Base-by-base conservation (phyloP, 2,329 filamentous ascomycete species). In the Myriangium duriaei region DNA sequence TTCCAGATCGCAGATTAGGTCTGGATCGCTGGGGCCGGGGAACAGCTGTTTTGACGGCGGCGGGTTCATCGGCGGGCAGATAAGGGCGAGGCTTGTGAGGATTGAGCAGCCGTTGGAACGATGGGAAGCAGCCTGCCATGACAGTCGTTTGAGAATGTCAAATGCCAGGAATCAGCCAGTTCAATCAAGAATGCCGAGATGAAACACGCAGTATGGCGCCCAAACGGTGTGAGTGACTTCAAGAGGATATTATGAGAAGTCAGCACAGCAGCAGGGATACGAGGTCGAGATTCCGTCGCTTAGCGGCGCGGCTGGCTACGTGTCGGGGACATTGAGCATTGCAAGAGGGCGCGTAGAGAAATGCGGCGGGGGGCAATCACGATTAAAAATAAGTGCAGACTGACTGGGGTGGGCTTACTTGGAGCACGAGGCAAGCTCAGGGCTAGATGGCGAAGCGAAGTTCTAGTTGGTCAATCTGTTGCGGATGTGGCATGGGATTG, bases 41-140 rank as follows among this genome's bases (percentile, higher is more conserved):
- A 13, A 39, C 31, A 5, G 35, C 24, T 9, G 30, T 33, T 21
- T 30, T 39, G 10, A 34, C 35, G 15, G 14, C 30, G 17, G 26
- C n/a, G 29, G 30, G 36, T 3, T 29, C 12, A 30, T 39, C 36
- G 18, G 28, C 36, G 3, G 36, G 29, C n/a, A 39, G 13, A 19
- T 39, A 39, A 28, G 36, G 29, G 16, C 36, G 36, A 19, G 32
- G 36, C 24, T 39, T 33, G 35, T 37, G 30, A 19, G 36, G 36
- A 19, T 33, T 39, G 30, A 32, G 28, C 9, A 39, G 19, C 14
- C 36, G 36, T 14, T 33, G 28, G 30, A 39, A 30, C 19, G 28
- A 29, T 15, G 36, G 36, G 29, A 39, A 33, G 16, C 36, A 39
- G 28, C 35, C 35, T 30, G 35, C 35, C 35, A 37, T 37, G 34